Conservation (phyloP, 352 stramenopile genomes). For the Elongisporangium anandrum region DNA sequence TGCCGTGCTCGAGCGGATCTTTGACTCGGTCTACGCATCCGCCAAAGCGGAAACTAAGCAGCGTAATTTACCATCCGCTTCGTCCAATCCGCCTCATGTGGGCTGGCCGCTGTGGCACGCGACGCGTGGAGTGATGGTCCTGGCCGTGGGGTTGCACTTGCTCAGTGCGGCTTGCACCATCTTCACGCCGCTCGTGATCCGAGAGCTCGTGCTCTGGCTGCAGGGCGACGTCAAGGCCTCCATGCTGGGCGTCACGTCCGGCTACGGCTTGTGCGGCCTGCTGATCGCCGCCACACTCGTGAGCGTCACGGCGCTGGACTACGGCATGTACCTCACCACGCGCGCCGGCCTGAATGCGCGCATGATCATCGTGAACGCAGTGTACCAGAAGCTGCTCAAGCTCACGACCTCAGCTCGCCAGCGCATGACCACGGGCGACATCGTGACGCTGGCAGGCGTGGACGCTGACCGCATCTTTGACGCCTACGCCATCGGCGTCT, state of each 20-base stretch:
- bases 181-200: slow-evolving; percentile 30
- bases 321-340: slow-evolving; percentile 36
- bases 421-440: slow-evolving; percentile 45
- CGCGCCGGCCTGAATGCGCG: slow-evolving; percentile 44
- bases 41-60: slow-evolving; percentile 1
- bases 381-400: slow-evolving; percentile 51
- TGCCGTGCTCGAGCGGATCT: slow-evolving; percentile 14
- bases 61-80: background rate
- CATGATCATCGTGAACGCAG: slow-evolving; percentile 31
- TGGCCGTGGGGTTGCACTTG: slow-evolving; percentile 20
- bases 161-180: slow-evolving; percentile 18
- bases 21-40: slow-evolving; percentile 11
- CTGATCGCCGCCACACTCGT: slow-evolving; percentile 10
- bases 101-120: slow-evolving; percentile 16
- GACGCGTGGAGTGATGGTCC: slow-evolving; percentile 22
- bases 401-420: slow-evolving; percentile 37
- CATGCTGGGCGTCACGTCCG: slow-evolving; percentile 17
- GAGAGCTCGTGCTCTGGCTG: slow-evolving; percentile 20
- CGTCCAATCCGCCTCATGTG: no score
- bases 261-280: slow-evolving; percentile 10
- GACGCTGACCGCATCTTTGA: slow-evolving; percentile 53
- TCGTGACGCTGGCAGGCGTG: slow-evolving; percentile 49
- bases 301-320: slow-evolving; percentile 33
- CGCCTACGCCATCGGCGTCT: slow-evolving; percentile 37
- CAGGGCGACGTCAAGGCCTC: slow-evolving; percentile 8